Base-by-base conservation (phyloP, 768 basidiomycete genomes). In the Pholiota microspora region DNA sequence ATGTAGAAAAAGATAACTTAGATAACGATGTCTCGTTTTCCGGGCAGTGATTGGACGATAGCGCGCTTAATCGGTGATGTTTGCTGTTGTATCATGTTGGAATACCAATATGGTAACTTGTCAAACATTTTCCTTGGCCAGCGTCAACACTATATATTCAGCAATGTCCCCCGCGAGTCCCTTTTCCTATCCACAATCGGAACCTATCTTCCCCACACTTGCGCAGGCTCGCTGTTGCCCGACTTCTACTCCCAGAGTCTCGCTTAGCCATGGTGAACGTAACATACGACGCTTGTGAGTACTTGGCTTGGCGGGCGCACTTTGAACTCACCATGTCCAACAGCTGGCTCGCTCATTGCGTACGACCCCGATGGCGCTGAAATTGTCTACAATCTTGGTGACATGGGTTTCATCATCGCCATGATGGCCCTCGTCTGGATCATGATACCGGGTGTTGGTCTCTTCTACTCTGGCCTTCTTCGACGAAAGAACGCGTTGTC, bases 401-500 rank as follows among this genome's bases (percentile, higher is more conserved):
- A 81, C 61, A 79, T 79, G 24, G 75, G 71, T 13, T 82, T 76
- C 87, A 73, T 84, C 36, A 73, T 94, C 51, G 69, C 82, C 3
- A 83, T 84, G 24, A 93, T 83, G 15, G 94, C 92, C 24, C 77
- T 94, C 57, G 92, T 93, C 31, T 93, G 80, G 78, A 75, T 92
- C 58, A 92, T 92, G 89, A 82, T 91, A 65, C 88, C 88, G 8
- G 89, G 88, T 45, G 85, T 94, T 45, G 90, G 92, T 44, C 90
- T 82, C 71, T 92, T 92, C 73, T 97, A 96, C 70, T 89, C 92
- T 12, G 96, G 92, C 59, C 81, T 99, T 28, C 80, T 97, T 28
- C 76, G 96, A 46, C 76, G 96, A 56, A 98, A 98, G 73, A 97
- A 97, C 62, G 96, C 96, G 0, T 77, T 98, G 16, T 89, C 86